Conservation (phyloP, 495 filamentous ascomycete genomes). For the Cercophora newfieldiana region DNA sequence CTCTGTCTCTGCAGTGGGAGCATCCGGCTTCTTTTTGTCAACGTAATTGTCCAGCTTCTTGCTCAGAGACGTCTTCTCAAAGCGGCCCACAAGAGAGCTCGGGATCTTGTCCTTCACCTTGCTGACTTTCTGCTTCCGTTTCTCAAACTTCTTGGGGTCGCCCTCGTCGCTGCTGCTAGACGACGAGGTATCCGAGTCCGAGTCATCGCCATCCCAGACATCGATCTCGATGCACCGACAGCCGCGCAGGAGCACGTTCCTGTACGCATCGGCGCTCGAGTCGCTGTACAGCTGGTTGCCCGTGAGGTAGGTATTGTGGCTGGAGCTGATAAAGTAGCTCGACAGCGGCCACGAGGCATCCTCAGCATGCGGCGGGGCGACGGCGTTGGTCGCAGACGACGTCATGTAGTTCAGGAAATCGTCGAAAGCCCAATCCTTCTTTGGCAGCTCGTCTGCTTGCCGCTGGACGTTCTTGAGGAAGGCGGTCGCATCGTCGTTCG, state of each 20-base stretch:
- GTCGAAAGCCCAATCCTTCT: conserved; percentile 43
- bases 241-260: conserved; percentile 76
- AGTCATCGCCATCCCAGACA: conserved; percentile 82
- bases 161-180: conserved; percentile 36
- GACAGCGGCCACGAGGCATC: conserved; percentile 69
- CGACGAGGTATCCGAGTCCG: conserved; percentile 41
- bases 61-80: conserved; percentile 43
- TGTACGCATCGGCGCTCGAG: conserved; percentile 79
- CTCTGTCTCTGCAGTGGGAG: conserved; percentile 33
- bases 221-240: conserved; percentile 95
- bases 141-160: conserved; percentile 23
- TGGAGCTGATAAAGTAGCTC: conserved; percentile 88
- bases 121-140: conserved; percentile 22
- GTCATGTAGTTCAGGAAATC: conserved; percentile 63
- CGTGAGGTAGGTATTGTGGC: conserved; percentile 93
- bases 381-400: conserved; percentile 49
- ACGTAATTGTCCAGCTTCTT: conserved; percentile 39
- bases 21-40: conserved; percentile 26
- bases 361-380: conserved; percentile 38
- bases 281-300: conserved; percentile 89
- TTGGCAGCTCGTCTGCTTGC: conserved; percentile 15
- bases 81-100: conserved; percentile 35
- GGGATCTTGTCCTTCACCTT: conserved; percentile 41
- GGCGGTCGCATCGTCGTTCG: conserved; percentile 35
- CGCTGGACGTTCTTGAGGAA: conserved; percentile 41